phyloP scores from a whole-genome alignment of 2,329 filamentous ascomycete genomes.

The Xylariaceae sp. region DNA sequence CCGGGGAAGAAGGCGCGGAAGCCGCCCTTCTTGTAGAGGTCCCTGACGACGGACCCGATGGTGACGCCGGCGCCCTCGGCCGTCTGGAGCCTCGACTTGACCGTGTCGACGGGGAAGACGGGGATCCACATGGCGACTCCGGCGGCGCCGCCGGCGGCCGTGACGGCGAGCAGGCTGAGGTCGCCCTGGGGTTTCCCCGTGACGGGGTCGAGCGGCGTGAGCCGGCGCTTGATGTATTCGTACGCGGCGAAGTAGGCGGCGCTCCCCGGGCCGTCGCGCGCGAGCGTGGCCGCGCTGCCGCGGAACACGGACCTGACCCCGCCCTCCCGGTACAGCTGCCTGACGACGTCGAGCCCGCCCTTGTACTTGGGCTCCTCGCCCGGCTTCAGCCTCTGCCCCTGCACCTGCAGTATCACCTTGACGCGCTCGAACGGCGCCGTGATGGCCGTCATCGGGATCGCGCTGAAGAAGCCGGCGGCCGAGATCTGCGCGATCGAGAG shows the following conservation, averaged over 20 bases:
- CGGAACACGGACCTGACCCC: constrained; percentile 90
- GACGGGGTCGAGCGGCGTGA: constrained; percentile 76
- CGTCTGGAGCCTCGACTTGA: constrained; percentile 91
- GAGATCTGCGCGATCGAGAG: constrained; percentile 84
- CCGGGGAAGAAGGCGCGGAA: constrained; percentile 94
- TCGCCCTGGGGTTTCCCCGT: constrained; percentile 69
- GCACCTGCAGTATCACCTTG: constrained; percentile 96
- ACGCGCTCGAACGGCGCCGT: constrained; percentile 99
- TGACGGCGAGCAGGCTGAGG: constrained; percentile 75
- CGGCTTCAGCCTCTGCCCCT: constrained; percentile 77
- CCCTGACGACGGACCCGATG: constrained; percentile 70
- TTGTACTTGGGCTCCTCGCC: constrained; percentile 91
- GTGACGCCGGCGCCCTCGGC: constrained; percentile 80
- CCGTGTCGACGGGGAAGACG: constrained; percentile 94
- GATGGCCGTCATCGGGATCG: constrained; percentile 94
- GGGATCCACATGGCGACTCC: constrained; percentile 99
- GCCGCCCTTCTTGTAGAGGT: constrained; percentile 79
- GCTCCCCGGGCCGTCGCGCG: constrained; percentile 85
- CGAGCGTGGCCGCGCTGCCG: constrained; percentile 83
- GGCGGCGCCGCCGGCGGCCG: constrained; percentile 80
- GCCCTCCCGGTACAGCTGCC: constrained; percentile 87
- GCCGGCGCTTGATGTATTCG: constrained; percentile 82
- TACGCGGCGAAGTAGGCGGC: constrained; percentile 97
- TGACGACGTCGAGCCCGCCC: constrained; percentile 83
- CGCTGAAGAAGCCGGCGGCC: constrained; percentile 92